Percentiles rank a stretch among this genome's conserved stretches.
Evolutionary conservation across 179 eudicot species (phyloP).

Genomic region (Nepenthes alata): DNA sequence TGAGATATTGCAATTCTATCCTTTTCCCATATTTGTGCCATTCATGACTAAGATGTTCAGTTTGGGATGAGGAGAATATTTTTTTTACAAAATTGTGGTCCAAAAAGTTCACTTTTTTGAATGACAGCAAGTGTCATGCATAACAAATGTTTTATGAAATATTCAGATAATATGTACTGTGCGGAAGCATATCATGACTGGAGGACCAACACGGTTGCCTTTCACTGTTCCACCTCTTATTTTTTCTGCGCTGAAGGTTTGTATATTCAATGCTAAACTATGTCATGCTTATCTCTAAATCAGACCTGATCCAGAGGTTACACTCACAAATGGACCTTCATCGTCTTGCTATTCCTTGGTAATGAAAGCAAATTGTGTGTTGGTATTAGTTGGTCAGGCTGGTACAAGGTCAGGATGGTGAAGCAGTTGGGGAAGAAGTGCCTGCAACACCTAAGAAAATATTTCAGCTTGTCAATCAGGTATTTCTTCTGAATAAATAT

Average conservation of each 20-base stretch:
- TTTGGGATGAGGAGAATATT: neutral
- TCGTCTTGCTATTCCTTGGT: neutral
- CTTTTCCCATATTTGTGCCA: no score
- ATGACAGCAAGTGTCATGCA: neutral
- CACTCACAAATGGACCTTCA: no score
- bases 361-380: neutral
- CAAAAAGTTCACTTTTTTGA: neutral
- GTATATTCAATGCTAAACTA: constrained; percentile 6
- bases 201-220: constrained; percentile 88
- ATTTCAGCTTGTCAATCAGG: constrained; percentile 82
- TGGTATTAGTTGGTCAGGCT: constrained; percentile 61
- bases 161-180: constrained; percentile 70
- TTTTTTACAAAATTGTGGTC: neutral
- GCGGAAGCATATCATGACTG: constrained; percentile 68
- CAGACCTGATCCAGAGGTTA: no score
- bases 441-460: constrained; percentile 79
- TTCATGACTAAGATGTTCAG: neutral
- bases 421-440: constrained; percentile 61
- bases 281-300: neutral
- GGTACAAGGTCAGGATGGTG: constrained; percentile 77
- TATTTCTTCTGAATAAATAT: constrained; percentile 11
- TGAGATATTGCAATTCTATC: no score
- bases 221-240: constrained; percentile 85
- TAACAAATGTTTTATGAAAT: neutral
- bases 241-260: constrained; percentile 79